Evolutionary conservation across 768 basidiomycete genomes (phyloP).

Genomic region (Amanita molliuscula): DNA sequence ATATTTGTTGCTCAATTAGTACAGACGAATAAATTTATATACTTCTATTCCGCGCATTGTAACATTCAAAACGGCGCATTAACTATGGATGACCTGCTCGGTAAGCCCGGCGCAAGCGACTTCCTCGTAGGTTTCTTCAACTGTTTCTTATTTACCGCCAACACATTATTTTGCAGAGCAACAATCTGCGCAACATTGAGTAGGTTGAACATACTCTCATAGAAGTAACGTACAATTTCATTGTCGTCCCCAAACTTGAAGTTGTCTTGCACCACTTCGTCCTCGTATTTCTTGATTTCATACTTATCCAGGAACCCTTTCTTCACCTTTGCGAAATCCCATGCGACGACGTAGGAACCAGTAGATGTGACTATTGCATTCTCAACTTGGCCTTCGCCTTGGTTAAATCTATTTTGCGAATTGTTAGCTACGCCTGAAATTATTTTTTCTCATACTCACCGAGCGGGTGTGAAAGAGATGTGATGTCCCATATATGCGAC

Average conservation of each 20-base stretch:
- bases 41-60: neutral
- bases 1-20: neutral
- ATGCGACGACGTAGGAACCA: slow-evolving; percentile 86
- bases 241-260: slow-evolving; percentile 98
- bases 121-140: slow-evolving; percentile 74
- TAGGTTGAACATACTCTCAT: slow-evolving; percentile 4
- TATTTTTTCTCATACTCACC: slow-evolving; percentile 32
- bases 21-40: neutral
- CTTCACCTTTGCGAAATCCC: slow-evolving; percentile 97
- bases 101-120: slow-evolving; percentile 44
- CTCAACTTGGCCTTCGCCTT: slow-evolving; percentile 79
- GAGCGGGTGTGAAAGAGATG: slow-evolving; percentile 87
- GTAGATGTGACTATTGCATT: slow-evolving; percentile 94
- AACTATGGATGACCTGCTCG: slow-evolving; percentile 56
- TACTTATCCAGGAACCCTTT: slow-evolving; percentile 86
- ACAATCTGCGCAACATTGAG: slow-evolving; percentile 57
- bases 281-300: slow-evolving; percentile 94
- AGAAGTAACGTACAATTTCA: slow-evolving; percentile 63
- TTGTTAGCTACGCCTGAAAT: slow-evolving; percentile 4
- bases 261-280: slow-evolving; percentile 91
- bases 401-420: slow-evolving; percentile 66
- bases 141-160: slow-evolving; percentile 90
- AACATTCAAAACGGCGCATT: slow-evolving; percentile 45
- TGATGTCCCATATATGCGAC: slow-evolving; percentile 88
- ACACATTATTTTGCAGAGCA: slow-evolving; percentile 87